phyloP scores from a whole-genome alignment of 495 filamentous ascomycete genomes.

The Geopyxis carbonaria region DNA sequence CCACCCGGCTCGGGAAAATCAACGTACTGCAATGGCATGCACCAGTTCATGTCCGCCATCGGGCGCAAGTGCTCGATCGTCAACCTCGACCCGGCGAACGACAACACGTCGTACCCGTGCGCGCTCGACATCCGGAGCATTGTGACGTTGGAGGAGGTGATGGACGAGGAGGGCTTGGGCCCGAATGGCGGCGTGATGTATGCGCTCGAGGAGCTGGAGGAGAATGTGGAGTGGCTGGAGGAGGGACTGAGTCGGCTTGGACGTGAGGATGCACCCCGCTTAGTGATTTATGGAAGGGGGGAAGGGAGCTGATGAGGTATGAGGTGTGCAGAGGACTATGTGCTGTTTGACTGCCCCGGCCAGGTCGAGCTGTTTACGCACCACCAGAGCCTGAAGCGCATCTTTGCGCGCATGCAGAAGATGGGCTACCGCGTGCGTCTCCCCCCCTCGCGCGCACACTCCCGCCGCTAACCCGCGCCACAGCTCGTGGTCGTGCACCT shows the following conservation, averaged over 20 bases:
- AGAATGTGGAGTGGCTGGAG: conserved; percentile 82
- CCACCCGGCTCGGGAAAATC: conserved; percentile 91
- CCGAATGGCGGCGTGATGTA: conserved; percentile 88
- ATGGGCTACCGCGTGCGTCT: conserved; percentile 65
- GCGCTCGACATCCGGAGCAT: conserved; percentile 82
- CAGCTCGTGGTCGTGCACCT: conserved; percentile 84
- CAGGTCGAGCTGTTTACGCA: conserved; percentile 96
- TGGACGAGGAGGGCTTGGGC: conserved; percentile 78
- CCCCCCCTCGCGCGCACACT: too few species aligned
- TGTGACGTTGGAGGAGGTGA: conserved; percentile 80
- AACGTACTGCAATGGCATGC: conserved; percentile 96
- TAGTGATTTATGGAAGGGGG: neutral
- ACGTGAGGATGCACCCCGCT: too few species aligned
- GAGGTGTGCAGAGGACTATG: conserved; percentile 54
- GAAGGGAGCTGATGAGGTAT: conserved; percentile 1
- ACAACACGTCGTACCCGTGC: conserved; percentile 58
- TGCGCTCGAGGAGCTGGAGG: conserved; percentile 84
- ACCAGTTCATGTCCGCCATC: conserved; percentile 91
- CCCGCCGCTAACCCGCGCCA: neutral
- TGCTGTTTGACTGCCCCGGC: conserved; percentile 90
- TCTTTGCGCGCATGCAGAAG: conserved; percentile 80
- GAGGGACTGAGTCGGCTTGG: conserved; percentile 55
- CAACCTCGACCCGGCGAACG: conserved; percentile 95
- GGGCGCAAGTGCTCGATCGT: conserved; percentile 85
- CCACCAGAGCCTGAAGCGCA: conserved; percentile 73